A percentile compares a stretch with the other conserved stretches of the same genome.
phyloP scores from a whole-genome alignment of 345 rosid genomes.

The Hypericum perforatum region DNA sequence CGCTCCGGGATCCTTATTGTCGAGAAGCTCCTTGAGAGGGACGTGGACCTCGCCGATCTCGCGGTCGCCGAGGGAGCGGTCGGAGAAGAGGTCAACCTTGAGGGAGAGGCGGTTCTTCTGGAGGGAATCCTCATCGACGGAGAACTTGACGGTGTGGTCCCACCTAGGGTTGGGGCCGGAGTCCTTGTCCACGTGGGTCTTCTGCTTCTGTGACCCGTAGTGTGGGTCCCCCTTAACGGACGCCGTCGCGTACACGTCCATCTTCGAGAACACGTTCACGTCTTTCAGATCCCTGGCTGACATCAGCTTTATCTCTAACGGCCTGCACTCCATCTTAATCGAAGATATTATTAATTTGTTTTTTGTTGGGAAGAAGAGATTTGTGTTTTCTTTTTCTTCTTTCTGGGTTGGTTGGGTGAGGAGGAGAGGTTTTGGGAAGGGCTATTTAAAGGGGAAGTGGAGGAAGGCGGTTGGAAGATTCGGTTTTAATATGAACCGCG shows the following conservation, averaged over 20 bases:
- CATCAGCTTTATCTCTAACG: too few relatives aligned
- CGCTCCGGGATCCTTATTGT: background rate
- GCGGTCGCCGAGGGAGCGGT: conserved; percentile 36
- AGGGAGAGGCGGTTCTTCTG: conserved; percentile 30
- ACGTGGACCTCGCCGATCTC: conserved; percentile 41
- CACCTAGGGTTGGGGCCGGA: conserved; percentile 45
- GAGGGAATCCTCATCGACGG: conserved; percentile 37
- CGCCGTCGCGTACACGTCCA: conserved; percentile 51
- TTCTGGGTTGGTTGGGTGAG: too few relatives aligned
- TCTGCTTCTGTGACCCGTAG: conserved; percentile 30
- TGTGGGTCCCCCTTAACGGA: conserved; percentile 34
- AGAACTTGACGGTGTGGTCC: conserved; percentile 42
- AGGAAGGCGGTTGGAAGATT: too few relatives aligned
- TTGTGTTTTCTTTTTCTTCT: too few relatives aligned
- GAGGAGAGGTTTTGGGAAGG: too few relatives aligned
- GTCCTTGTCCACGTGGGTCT: conserved; percentile 43
- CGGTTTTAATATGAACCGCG: too few relatives aligned
- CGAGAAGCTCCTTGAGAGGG: conserved; percentile 47
- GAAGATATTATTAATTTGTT: too few relatives aligned
- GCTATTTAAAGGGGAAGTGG: too few relatives aligned
- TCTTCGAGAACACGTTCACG: too few relatives aligned
- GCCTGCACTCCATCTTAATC: too few relatives aligned
- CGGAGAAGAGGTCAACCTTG: conserved; percentile 32
- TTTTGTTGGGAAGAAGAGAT: too few relatives aligned
- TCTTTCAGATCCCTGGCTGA: too few relatives aligned